A percentile compares a stretch with the other conserved stretches of the same genome.
phyloP scores from a whole-genome alignment of 139 green algal genomes.

The Chlamydomonas sp. region DNA sequence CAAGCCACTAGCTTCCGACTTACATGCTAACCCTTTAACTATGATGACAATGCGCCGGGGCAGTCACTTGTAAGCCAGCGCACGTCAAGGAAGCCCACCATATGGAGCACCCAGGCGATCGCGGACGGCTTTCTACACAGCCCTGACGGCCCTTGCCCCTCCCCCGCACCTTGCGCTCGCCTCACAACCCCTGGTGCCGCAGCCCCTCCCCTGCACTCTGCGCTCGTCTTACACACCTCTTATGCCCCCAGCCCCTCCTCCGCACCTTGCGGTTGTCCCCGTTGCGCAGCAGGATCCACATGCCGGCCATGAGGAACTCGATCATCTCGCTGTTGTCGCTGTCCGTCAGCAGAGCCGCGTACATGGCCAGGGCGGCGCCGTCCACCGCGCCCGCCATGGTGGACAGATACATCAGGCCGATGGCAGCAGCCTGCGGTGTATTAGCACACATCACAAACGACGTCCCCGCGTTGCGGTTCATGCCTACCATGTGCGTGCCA shows the following conservation, averaged over 20 bases:
- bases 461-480: no score
- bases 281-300: slow-evolving; percentile 83
- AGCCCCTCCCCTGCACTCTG: no score
- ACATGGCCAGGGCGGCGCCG: slow-evolving; percentile 67
- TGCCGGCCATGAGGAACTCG: slow-evolving; percentile 80
- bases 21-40: no score
- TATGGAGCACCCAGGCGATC: neutral
- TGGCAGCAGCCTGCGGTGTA: slow-evolving; percentile 61
- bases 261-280: slow-evolving; percentile 64
- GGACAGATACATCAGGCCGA: slow-evolving; percentile 82
- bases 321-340: slow-evolving; percentile 71
- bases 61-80: neutral
- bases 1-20: no score
- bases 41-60: no score
- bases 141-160: no score
- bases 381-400: slow-evolving; percentile 76
- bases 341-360: slow-evolving; percentile 68
- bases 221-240: no score
- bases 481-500: no score
- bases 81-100: neutral
- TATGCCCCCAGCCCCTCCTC: neutral
- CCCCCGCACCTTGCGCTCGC: no score
- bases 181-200: no score
- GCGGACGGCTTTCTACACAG: no score
- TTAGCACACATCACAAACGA: neutral